phyloP scores from a whole-genome alignment of 2,329 filamentous ascomycete species.

The Metarhizium brunneum region DNA sequence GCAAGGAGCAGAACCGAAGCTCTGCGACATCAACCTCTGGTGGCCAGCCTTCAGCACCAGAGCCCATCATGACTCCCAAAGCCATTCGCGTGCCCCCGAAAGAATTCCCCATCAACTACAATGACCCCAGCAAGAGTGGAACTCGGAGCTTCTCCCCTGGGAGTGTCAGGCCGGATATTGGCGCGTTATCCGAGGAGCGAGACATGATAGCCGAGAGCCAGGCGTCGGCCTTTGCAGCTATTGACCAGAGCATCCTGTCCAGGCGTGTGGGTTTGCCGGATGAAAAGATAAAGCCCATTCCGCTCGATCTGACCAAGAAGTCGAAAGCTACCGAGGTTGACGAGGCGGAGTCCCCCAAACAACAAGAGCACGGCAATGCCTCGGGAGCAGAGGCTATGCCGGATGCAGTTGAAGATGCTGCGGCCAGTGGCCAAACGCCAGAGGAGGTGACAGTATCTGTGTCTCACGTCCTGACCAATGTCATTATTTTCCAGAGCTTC shows the following conservation, averaged over 20 bases:
- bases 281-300: conserved; percentile 33
- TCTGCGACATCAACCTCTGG: conserved; percentile 23
- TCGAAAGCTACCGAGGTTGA: conserved; percentile 21
- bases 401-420: conserved; percentile 9
- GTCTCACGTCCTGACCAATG: conserved; percentile 71
- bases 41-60: conserved; percentile 5
- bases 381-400: neutral
- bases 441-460: conserved; percentile 48
- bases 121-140: conserved; percentile 21
- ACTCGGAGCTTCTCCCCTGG: conserved; percentile 33
- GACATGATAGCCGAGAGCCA: conserved; percentile 35
- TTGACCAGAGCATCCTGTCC: conserved; percentile 53
- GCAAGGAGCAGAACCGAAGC: conserved; percentile 32
- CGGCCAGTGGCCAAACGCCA: conserved; percentile 6
- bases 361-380: conserved; percentile 6
- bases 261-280: conserved; percentile 42
- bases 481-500: conserved; percentile 72
- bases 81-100: conserved; percentile 30
- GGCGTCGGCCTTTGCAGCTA: conserved; percentile 50
- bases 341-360: conserved; percentile 10
- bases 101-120: conserved; percentile 30
- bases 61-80: conserved; percentile 16
- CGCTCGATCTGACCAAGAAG: conserved; percentile 23
- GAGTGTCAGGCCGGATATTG: conserved; percentile 17
- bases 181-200: conserved; percentile 20